These are phyloP conservation scores for Sclerotinia spermophila DNA, from an alignment of 2,329 filamentous ascomycete species.

Conservation along the genomic window DNA sequence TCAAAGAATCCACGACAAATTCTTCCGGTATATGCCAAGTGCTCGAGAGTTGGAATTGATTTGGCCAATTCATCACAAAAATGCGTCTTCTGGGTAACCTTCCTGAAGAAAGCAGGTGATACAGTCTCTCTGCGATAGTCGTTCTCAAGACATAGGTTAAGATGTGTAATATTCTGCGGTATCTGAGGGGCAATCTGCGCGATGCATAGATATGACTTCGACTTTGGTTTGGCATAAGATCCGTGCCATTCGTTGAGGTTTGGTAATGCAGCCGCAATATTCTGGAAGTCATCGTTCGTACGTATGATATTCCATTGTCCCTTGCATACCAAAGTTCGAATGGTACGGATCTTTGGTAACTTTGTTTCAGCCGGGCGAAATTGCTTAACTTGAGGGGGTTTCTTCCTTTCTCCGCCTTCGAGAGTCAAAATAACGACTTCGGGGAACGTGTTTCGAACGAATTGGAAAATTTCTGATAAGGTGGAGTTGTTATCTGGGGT, in stretches of 20 bases:
- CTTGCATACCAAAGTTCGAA: slow-evolving; percentile 67
- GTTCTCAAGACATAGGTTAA: slow-evolving; percentile 67
- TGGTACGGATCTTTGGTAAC: slow-evolving; percentile 41
- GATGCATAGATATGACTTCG: slow-evolving; percentile 69
- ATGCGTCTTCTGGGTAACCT: slow-evolving; percentile 55
- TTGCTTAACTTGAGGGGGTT: slow-evolving; percentile 64
- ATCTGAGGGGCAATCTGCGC: slow-evolving; percentile 58
- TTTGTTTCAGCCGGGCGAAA: slow-evolving; percentile 38
- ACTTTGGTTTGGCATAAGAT: slow-evolving; percentile 64
- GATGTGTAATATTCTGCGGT: slow-evolving; percentile 55
- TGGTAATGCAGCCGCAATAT: slow-evolving; percentile 60
- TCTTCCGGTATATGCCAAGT: slow-evolving; percentile 68
- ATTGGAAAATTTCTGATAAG: slow-evolving; percentile 65
- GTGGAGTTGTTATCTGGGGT: slow-evolving; percentile 64
- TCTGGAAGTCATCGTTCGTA: slow-evolving; percentile 57
- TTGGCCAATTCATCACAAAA: slow-evolving; percentile 63
- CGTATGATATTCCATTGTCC: slow-evolving; percentile 76
- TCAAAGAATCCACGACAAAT: slow-evolving; percentile 69
- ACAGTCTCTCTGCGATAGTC: slow-evolving; percentile 64
- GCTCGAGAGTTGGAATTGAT: slow-evolving; percentile 59
- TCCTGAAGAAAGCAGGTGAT: slow-evolving; percentile 58
- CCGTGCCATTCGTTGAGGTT: slow-evolving; percentile 56
- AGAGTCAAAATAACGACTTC: slow-evolving; percentile 64
- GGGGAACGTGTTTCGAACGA: slow-evolving; percentile 54
- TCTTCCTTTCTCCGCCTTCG: slow-evolving; percentile 74